These are phyloP conservation scores for Colletotrichum destructivum DNA, from an alignment of 2,329 filamentous ascomycete species.

Conservation along the genomic window DNA sequence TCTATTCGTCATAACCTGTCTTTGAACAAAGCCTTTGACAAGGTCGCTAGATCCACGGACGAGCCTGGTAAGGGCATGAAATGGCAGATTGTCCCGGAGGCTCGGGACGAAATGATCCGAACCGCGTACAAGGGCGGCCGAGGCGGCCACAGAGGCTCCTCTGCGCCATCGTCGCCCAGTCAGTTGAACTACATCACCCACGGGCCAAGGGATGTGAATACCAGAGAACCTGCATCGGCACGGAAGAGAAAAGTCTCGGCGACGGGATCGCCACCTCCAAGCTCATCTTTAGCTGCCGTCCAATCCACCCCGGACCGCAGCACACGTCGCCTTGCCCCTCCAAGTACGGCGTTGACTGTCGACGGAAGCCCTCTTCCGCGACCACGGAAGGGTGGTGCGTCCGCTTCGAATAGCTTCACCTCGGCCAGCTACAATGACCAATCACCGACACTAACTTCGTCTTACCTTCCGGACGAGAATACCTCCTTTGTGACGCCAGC, in stretches of 20 bases:
- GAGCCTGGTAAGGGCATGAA: slow-evolving; percentile 99
- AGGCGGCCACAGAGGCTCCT: slow-evolving; percentile 77
- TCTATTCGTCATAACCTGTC: slow-evolving; percentile 98
- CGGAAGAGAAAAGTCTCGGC: slow-evolving; percentile 72
- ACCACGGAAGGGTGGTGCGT: slow-evolving; percentile 63
- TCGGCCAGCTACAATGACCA: slow-evolving; percentile 68
- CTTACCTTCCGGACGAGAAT: slow-evolving; percentile 73
- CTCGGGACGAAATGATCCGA: slow-evolving; percentile 89
- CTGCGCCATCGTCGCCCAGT: slow-evolving; percentile 78
- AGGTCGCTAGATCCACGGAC: slow-evolving; percentile 91
- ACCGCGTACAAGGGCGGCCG: slow-evolving; percentile 75
- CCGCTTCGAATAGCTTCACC: slow-evolving; percentile 62
- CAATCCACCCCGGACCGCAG: slow-evolving; percentile 73
- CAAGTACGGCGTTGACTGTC: slow-evolving; percentile 57
- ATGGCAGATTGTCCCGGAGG: slow-evolving; percentile 91
- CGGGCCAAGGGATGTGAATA: slow-evolving; percentile 69
- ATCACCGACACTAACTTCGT: slow-evolving; percentile 74
- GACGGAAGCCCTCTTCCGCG: slow-evolving; percentile 76
- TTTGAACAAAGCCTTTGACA: slow-evolving; percentile 93
- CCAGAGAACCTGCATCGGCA: slow-evolving; percentile 65
- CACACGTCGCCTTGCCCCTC: slow-evolving; percentile 48
- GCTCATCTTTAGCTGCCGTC: slow-evolving; percentile 63
- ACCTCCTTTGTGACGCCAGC: slow-evolving; percentile 79
- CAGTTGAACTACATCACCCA: slow-evolving; percentile 74
- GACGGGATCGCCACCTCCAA: slow-evolving; percentile 69